Evolutionary conservation across 768 basidiomycete species (phyloP).

Genomic region (Boletus edulis): DNA sequence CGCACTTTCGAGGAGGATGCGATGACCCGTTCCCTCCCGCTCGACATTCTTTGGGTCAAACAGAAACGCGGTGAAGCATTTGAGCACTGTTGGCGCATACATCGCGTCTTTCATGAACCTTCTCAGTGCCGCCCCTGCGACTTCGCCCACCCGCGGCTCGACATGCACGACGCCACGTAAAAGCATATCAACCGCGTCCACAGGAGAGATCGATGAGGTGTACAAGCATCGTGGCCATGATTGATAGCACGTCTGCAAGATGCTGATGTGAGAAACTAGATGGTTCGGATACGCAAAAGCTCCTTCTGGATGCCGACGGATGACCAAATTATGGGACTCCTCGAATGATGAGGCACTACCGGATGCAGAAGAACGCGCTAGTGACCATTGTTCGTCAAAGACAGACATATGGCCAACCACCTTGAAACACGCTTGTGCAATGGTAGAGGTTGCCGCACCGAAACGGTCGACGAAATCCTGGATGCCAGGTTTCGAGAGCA

Average conservation of each 20-base stretch:
- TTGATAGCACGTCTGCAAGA: conserved; percentile 76
- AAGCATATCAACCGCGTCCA: conserved; percentile 73
- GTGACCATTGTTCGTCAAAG: conserved; percentile 82
- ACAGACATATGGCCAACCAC: conserved; percentile 74
- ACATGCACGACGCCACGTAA: conserved; percentile 82
- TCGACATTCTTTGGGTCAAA: conserved; percentile 67
- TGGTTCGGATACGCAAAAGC: conserved; percentile 64
- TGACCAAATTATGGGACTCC: conserved; percentile 64
- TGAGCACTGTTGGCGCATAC: conserved; percentile 56
- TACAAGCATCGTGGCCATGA: conserved; percentile 65
- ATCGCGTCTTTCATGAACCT: conserved; percentile 65
- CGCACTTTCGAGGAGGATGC: conserved; percentile 63
- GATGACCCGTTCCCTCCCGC: conserved; percentile 60
- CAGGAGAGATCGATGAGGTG: conserved; percentile 45
- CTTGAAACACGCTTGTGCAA: conserved; percentile 60
- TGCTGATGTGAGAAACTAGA: conserved; percentile 58
- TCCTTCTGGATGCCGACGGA: conserved; percentile 66
- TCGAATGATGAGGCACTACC: conserved; percentile 52
- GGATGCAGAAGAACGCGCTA: conserved; percentile 43
- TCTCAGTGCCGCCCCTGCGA: conserved; percentile 63
- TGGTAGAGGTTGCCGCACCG: conserved; percentile 51
- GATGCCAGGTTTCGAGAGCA: conserved; percentile 63
- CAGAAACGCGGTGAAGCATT: conserved; percentile 66
- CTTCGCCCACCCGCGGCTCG: conserved; percentile 71
- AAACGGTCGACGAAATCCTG: conserved; percentile 70